phyloP scores from a whole-genome alignment of 2,329 filamentous ascomycete genomes.

The Ambrosiella cleistominuta region DNA sequence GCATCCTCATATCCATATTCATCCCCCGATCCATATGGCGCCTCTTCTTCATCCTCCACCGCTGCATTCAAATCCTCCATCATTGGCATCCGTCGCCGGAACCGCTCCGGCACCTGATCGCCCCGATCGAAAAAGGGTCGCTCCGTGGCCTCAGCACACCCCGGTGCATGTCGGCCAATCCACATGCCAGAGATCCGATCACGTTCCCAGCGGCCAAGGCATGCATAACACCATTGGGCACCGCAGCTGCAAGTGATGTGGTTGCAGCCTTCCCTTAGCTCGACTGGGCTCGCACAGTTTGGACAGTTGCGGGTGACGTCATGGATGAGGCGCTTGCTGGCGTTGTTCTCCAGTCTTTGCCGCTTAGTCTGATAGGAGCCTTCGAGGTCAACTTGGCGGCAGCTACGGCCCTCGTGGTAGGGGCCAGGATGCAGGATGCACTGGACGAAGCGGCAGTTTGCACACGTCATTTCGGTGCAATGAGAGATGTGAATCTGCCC shows the following conservation, averaged over 20 bases:
- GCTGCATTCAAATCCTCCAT: not conserved
- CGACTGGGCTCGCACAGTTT: slow-evolving; percentile 20
- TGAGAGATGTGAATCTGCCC: slow-evolving; percentile 21
- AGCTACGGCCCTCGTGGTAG: slow-evolving; percentile 23
- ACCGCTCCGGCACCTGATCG: not conserved
- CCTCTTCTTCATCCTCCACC: not conserved
- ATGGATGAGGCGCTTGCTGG: slow-evolving; percentile 19
- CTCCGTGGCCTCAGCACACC: slow-evolving; percentile 2
- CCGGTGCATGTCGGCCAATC: not conserved
- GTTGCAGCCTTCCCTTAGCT: slow-evolving; percentile 24
- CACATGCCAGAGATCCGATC: slow-evolving; percentile 12
- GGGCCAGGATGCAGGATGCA: slow-evolving; percentile 22
- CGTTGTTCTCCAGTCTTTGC: slow-evolving; percentile 10
- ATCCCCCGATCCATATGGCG: not conserved
- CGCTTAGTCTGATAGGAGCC: slow-evolving; percentile 13
- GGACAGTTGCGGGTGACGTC: slow-evolving; percentile 22
- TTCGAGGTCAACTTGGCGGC: slow-evolving; percentile 22
- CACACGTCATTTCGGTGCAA: slow-evolving; percentile 20
- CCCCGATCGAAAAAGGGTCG: not conserved
- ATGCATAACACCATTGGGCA: slow-evolving; percentile 26
- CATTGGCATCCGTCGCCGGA: not conserved
- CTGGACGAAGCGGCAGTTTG: slow-evolving; percentile 18
- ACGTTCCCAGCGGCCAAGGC: slow-evolving; percentile 18
- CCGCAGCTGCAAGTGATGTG: slow-evolving; percentile 26
- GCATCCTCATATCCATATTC: not conserved